Evolutionary conservation across 148 eudicot genomes (phyloP).

Genomic region (Chenopodium album): DNA sequence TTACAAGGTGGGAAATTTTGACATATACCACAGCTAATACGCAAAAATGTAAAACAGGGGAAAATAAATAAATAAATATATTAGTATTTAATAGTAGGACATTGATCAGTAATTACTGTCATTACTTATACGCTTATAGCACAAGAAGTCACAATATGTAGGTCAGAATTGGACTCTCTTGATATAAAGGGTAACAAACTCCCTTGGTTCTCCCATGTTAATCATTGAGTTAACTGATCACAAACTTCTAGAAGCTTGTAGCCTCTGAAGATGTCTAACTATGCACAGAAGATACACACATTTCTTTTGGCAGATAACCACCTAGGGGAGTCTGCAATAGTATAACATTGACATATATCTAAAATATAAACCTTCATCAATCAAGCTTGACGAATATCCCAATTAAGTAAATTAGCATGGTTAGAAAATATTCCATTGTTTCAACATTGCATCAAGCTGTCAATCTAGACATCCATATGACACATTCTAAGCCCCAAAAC

Average conservation of each 20-base stretch:
- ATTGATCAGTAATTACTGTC: neutral
- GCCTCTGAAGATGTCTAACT: neutral
- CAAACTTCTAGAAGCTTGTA: neutral
- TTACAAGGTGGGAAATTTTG: neutral
- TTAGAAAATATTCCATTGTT: neutral
- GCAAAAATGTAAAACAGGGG: neutral
- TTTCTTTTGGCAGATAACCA: neutral
- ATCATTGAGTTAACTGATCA: neutral
- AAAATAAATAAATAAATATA: too few species aligned
- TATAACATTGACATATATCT: neutral
- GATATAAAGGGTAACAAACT: neutral
- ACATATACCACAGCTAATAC: neutral
- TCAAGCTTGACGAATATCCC: neutral
- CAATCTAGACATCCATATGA: neutral
- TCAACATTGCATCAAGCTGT: neutral
- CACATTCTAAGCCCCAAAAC: neutral
- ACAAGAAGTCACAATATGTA: neutral
- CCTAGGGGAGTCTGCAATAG: neutral
- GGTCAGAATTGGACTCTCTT: neutral
- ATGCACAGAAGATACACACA: neutral
- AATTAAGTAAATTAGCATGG: neutral
- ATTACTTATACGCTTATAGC: neutral
- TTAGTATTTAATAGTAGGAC: neutral
- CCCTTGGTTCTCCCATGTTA: neutral
- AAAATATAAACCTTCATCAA: neutral